Conservation (phyloP, 768 basidiomycete genomes). For the Saitozyma podzolica region DNA sequence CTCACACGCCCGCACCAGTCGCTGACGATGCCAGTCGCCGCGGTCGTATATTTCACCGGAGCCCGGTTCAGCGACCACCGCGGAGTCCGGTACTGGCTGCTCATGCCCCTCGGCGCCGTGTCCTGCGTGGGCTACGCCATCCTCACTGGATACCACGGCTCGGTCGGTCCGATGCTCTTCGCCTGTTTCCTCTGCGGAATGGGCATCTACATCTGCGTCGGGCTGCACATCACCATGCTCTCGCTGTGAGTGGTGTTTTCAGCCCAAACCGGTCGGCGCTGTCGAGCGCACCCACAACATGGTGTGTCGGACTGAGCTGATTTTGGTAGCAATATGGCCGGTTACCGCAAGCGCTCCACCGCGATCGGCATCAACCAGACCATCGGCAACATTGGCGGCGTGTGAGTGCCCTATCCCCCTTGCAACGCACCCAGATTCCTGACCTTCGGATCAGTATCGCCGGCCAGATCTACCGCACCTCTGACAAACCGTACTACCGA, state of each 20-base stretch:
- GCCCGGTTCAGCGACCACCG: constrained; percentile 6
- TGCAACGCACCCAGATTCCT: neutral
- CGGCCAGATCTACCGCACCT: constrained; percentile 13
- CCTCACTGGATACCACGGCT: neutral
- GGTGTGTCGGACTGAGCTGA: neutral
- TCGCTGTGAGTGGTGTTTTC: constrained; percentile 3
- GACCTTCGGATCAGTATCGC: constrained; percentile 7
- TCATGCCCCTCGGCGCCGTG: constrained; percentile 8
- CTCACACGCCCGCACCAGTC: constrained; percentile 14
- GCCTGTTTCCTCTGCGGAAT: constrained; percentile 11
- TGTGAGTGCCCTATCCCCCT: constrained; percentile 8
- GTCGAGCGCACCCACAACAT: neutral
- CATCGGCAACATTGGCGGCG: constrained; percentile 38
- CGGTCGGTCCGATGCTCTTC: neutral
- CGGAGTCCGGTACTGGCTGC: constrained; percentile 6
- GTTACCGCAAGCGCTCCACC: constrained; percentile 26
- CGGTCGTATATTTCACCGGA: constrained; percentile 9
- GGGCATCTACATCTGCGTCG: constrained; percentile 16
- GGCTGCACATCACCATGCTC: constrained; percentile 15
- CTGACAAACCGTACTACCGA: constrained; percentile 15
- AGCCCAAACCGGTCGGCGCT: too few relatives aligned
- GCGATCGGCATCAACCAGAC: constrained; percentile 35
- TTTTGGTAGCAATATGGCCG: neutral
- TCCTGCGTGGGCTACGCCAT: constrained; percentile 7
- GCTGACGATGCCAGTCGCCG: constrained; percentile 10